Evolutionary conservation across 1,284 basidiomycete species (phyloP).

Genomic region (Xerocomus nothofagi): DNA sequence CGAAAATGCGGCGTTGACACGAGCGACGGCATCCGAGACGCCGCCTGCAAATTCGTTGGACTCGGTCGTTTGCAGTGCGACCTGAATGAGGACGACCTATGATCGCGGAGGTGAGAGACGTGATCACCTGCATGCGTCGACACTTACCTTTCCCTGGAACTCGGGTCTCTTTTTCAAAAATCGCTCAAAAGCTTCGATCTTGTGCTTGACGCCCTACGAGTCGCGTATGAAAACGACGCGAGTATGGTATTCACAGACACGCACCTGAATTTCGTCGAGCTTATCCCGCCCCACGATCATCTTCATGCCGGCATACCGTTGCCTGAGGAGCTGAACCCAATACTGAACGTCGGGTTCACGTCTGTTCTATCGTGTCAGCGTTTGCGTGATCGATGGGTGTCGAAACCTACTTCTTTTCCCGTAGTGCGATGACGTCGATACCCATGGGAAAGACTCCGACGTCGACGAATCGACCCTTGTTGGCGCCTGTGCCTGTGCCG

Average conservation of each 20-base stretch:
- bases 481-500: slow-evolving; percentile 16
- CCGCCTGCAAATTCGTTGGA: slow-evolving; percentile 74
- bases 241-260: not conserved
- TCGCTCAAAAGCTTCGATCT: slow-evolving; percentile 81
- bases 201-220: slow-evolving; percentile 70
- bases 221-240: not conserved
- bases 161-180: slow-evolving; percentile 80
- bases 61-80: slow-evolving; percentile 81
- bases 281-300: slow-evolving; percentile 88
- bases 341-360: slow-evolving; percentile 78
- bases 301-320: slow-evolving; percentile 83
- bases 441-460: slow-evolving; percentile 90
- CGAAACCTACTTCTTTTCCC: slow-evolving; percentile 59
- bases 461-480: slow-evolving; percentile 65
- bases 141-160: slow-evolving; percentile 67
- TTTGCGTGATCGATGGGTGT: not conserved
- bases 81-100: slow-evolving; percentile 80
- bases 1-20: slow-evolving; percentile 82
- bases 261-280: slow-evolving; percentile 77
- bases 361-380: slow-evolving; percentile 38
- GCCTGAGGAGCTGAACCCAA: slow-evolving; percentile 74
- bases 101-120: not conserved
- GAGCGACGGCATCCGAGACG: slow-evolving; percentile 75
- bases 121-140: not conserved
- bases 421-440: slow-evolving; percentile 75